Conservation (phyloP, 345 rosid genomes). For the Euphorbia tirucalli region DNA sequence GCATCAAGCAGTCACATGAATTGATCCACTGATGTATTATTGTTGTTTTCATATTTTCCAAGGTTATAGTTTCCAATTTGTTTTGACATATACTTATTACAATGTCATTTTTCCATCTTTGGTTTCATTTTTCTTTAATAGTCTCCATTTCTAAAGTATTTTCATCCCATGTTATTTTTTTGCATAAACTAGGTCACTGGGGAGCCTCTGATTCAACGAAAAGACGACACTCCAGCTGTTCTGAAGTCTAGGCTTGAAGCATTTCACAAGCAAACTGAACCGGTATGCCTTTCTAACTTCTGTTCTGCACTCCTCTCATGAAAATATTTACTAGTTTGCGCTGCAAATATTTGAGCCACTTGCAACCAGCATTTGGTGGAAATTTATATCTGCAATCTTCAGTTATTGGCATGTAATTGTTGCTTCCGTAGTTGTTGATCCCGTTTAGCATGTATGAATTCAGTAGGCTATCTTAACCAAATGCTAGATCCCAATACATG, state of each 20-base stretch:
- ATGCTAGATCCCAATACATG: not conserved
- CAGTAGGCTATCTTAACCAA: too few relatives aligned
- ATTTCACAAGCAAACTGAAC: constrained; percentile 88
- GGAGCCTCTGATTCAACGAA: constrained; percentile 85
- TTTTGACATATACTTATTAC: not conserved
- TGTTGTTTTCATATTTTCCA: not conserved
- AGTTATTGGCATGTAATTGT: not conserved
- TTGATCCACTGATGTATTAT: not conserved
- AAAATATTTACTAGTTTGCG: not conserved
- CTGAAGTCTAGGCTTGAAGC: constrained; percentile 83
- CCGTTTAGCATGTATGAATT: too few relatives aligned
- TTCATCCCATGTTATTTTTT: not conserved
- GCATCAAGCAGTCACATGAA: too few relatives aligned
- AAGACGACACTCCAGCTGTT: constrained; percentile 86
- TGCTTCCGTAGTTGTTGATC: not conserved
- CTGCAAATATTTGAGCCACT: not conserved
- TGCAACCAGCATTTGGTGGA: not conserved
- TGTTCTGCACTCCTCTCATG: not conserved
- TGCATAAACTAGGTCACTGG: constrained; percentile 59
- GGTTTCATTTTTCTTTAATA: not conserved
- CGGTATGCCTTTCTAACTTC: constrained; percentile 39
- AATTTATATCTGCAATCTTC: not conserved
- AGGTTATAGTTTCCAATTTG: not conserved
- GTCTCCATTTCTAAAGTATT: not conserved
- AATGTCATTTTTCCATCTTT: not conserved